Base-by-base conservation (phyloP, 192 early-diverging fungal genomes). In the Phlyctochytrium arcticum region DNA sequence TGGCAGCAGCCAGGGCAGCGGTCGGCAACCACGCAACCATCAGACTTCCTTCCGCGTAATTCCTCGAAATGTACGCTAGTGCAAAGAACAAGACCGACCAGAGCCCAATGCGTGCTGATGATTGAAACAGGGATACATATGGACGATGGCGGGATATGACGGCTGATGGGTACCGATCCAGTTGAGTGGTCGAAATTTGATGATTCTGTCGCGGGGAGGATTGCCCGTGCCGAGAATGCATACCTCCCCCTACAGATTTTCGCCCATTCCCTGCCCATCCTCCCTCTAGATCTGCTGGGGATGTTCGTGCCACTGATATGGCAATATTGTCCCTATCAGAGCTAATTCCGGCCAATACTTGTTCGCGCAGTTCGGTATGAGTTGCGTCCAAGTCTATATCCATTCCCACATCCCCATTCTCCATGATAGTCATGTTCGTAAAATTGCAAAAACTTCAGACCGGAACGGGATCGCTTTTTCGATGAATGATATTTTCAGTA, bases 1-100 rank as follows among this genome's bases (percentile, higher is more conserved):
- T 29, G 15, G 59, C 59, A 29, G 27, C 39, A 10, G 62, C 34
- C 26, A 64, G 62, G 19, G 36, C 51, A 9, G 49, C 62, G 21
- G 48, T 54, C 17, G 62, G 26, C 1, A 64, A 46, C 62, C 62
- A 64, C 36, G 24, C 51, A 8, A 53, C 15, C 17, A 0, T 44
- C 39, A 44, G 21, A 12, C 21, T 44, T 44, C 39, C 39, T n/a
- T n/a, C 39, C 12, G 15, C 15, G 21, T 2, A 44, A 19, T 12
- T 44, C 39, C 39, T 44, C 39, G 39, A 44, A 44, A 44, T 44
- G 21, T 44, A 2, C 1, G 1, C 39, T 19, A 44, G 21, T n/a
- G 21, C 2, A 44, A 44, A 44, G 21, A 44, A 44, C 15, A 44
- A 0, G 1, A 44, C 39, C 21, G 15, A 12, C 39, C 39, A 44